These are phyloP conservation scores for Talaromyces pinophilus DNA, from an alignment of 2,329 filamentous ascomycete species.

Conservation along the genomic window DNA sequence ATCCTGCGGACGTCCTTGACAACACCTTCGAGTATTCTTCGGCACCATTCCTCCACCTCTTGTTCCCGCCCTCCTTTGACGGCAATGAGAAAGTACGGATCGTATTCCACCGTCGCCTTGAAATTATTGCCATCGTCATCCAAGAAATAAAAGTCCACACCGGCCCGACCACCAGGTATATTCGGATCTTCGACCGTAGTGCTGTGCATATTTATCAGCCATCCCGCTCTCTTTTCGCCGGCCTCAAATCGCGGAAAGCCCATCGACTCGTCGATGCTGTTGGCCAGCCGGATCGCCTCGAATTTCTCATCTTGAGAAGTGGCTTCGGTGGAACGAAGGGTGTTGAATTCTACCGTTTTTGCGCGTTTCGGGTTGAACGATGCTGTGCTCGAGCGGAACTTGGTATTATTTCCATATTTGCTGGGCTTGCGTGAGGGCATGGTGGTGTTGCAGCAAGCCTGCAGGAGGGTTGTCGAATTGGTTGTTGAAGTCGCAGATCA, in stretches of 20 bases:
- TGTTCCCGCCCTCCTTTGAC: slow-evolving; percentile 83
- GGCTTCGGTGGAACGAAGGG: slow-evolving; percentile 72
- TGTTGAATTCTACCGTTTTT: slow-evolving; percentile 78
- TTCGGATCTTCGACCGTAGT: slow-evolving; percentile 84
- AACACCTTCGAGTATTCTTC: slow-evolving; percentile 75
- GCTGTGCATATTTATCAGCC: slow-evolving; percentile 93
- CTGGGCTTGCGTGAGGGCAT: slow-evolving; percentile 59
- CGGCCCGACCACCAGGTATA: slow-evolving; percentile 78
- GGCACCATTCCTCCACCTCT: slow-evolving; percentile 94
- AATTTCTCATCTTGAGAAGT: slow-evolving; percentile 92
- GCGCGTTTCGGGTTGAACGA: slow-evolving; percentile 56
- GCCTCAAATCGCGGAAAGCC: slow-evolving; percentile 91
- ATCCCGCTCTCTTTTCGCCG: slow-evolving; percentile 80
- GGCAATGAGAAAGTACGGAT: slow-evolving; percentile 93
- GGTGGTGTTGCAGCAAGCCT: slow-evolving; percentile 29
- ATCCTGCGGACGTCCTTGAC: slow-evolving; percentile 75
- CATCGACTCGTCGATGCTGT: slow-evolving; percentile 91
- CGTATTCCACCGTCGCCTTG: slow-evolving; percentile 94
- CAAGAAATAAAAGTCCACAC: slow-evolving; percentile 96
- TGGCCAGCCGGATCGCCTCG: slow-evolving; percentile 78
- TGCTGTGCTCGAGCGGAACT: slow-evolving; percentile 48
- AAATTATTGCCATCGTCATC: slow-evolving; percentile 86
- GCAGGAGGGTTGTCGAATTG: slow-evolving; percentile 27
- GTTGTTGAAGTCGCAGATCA: slow-evolving; percentile 28
- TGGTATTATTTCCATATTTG: slow-evolving; percentile 60